phyloP scores from a whole-genome alignment of 2,329 filamentous ascomycete species.

The Dothidotthia symphoricarpi region DNA sequence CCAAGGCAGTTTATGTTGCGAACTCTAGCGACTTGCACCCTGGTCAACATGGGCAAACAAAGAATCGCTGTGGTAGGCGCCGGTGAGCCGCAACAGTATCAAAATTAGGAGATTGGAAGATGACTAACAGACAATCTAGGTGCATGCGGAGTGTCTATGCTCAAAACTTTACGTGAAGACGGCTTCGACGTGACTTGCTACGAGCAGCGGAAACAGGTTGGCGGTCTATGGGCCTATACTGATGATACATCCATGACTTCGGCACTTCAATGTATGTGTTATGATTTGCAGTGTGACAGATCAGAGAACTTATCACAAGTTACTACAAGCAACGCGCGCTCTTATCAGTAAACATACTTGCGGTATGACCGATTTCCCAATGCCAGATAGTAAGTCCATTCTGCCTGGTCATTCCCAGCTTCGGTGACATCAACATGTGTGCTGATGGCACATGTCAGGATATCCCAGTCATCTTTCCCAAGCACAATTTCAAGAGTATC shows the following conservation, averaged over 20 bases:
- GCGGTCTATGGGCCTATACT: constrained; percentile 48
- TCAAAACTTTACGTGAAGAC: constrained; percentile 46
- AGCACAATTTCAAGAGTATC: constrained; percentile 39
- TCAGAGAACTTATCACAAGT: not conserved
- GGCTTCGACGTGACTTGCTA: constrained; percentile 46
- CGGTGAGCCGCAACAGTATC: too few relatives aligned
- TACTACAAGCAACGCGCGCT: constrained; percentile 5
- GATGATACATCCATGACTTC: constrained; percentile 26
- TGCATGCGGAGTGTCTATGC: constrained; percentile 13
- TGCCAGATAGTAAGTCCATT: constrained; percentile 44
- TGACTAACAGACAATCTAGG: constrained; percentile 2
- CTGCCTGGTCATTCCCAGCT: constrained; percentile 5
- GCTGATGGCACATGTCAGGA: constrained; percentile 2
- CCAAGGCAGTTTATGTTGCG: too few relatives aligned
- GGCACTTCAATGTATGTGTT: constrained; percentile 32
- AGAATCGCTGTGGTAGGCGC: too few relatives aligned
- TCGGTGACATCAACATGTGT: not conserved
- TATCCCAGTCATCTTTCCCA: constrained; percentile 20
- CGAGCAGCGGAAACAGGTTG: constrained; percentile 43
- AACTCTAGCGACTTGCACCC: too few relatives aligned
- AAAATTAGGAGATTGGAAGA: too few relatives aligned
- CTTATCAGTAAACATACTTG: constrained; percentile 42
- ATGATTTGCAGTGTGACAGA: constrained; percentile 20
- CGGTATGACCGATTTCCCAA: constrained; percentile 46
- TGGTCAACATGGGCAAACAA: too few relatives aligned